phyloP scores from a whole-genome alignment of 768 basidiomycete species.

The Candolleomyces eurysporus region DNA sequence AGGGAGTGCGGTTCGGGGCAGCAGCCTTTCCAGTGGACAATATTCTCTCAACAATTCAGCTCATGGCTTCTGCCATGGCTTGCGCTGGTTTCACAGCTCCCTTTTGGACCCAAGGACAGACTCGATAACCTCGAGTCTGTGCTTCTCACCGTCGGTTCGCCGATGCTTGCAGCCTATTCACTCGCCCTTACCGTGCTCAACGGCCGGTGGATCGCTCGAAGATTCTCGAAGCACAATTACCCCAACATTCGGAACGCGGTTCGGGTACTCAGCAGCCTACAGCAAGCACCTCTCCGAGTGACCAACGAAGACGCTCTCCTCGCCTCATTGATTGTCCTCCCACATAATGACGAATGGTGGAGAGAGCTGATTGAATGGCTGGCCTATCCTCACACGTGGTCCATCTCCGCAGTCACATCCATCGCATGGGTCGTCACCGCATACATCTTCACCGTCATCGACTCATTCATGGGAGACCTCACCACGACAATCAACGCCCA shows the following conservation, averaged over 20 bases:
- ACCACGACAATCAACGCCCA: conserved; percentile 21
- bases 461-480: conserved; percentile 28
- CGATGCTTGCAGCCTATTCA: conserved; percentile 44
- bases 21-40: conserved; percentile 28
- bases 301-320: conserved; percentile 25
- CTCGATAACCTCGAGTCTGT: conserved; percentile 42
- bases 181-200: conserved; percentile 44
- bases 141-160: conserved; percentile 43
- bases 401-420: conserved; percentile 34
- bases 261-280: conserved; percentile 34
- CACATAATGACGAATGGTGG: conserved; percentile 45
- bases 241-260: conserved; percentile 30
- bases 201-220: conserved; percentile 36
- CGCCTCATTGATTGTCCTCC: conserved; percentile 11
- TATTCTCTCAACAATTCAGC: conserved; percentile 37
- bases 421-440: conserved; percentile 47
- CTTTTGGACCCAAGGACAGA: conserved; percentile 39
- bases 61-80: conserved; percentile 50
- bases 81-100: conserved; percentile 46
- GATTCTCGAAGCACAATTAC: conserved; percentile 26
- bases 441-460: conserved; percentile 36
- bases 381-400: conserved; percentile 30
- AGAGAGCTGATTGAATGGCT: conserved; percentile 26
- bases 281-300: conserved; percentile 39
- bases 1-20: conserved; percentile 22